Evolutionary conservation across 2,329 filamentous ascomycete genomes (phyloP), one percentile per base, ranked within the genome.

Genomic region (Exophiala sp.): DNA sequence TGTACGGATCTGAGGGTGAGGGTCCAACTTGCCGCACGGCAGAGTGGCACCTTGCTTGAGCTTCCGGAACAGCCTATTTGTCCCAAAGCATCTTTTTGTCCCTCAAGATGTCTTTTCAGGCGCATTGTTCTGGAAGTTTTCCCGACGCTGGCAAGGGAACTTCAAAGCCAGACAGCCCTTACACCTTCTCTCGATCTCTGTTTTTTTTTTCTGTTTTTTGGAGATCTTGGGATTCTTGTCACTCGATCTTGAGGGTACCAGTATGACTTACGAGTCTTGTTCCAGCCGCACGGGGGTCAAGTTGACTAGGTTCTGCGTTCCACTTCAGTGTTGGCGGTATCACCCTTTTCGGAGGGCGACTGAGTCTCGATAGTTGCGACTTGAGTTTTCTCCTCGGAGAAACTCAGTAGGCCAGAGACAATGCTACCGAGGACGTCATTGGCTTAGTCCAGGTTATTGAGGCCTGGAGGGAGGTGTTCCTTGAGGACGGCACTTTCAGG

Each of bases 401-500:
- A n/a, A n/a, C 22, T 37, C 27, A 39, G 42, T 13, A 39, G 11
- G 48, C 35, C 48, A 50, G 41, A 50, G 48, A 30, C 35, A 42
- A 49, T 30, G 39, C 37, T 39, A 10, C 35, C 19, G 46, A 43
- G 21, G 46, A 48, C 23, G 30, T 23, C 35, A 43, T 11, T 39
- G 40, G 47, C 47, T 48, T 16, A 19, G 38, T 21, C 19, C 13
- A 34, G 30, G 10, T n/a, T n/a, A 6, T 8, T 13, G 30, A 34
- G 6, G n/a, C 11, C 30, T 34, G 30, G 30, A 34, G 13, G 21
- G 40, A 10, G 41, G 47, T 50, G 18, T 27, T 19, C 35, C n/a
- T 46, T 23, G 42, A 50, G 23, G 48, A 50, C 42, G 42, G 48
- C 42, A 50, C 9, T 46, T 37, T n/a, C 48, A 46, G 42, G 48